Evolutionary conservation across 805 yeast genomes (phyloP), one percentile per base, ranked within the genome.

Genomic region (Saccharomycopsis synnaedendra): DNA sequence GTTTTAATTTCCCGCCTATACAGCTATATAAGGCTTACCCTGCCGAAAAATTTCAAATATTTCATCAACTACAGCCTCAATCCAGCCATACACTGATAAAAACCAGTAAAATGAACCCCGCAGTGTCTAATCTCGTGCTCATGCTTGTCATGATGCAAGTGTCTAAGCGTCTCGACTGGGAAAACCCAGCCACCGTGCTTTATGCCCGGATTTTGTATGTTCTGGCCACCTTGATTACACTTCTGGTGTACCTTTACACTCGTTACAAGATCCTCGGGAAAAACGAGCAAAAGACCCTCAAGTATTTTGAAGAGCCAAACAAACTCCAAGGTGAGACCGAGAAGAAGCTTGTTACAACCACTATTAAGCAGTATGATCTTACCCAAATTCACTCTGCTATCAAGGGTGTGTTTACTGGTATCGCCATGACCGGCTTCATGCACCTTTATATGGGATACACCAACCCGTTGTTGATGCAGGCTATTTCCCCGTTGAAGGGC

Each of bases 401-500:
- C 66, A 87, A 85, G 68, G 78, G 94, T 55, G 76, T 87, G 56
- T 80, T 82, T 74, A 85, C 94, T 54, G 84, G 94, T 55, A 63
- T 89, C 57, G 96, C 95, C 59, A 87, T 93, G 95, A 89, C 93
- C 89, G 95, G 83, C 30, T 85, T 90, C 80, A 89, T 90, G 97
- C 98, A 93, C 68, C 62, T 93, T 54, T 90, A 90, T 79, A 79
- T 93, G 94, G 84, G 87, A 69, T 93, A 87, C 75, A 88, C 97
- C 66, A 88, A 93, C 70, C 98, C 98, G 51, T 76, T 93, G 64
- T 80, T 93, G 57, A 84, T 90, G 88, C 97, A 93, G 72, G 80
- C 89, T 55, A 77, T 93, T 58, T 77, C 94, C 46, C 90, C 96
- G 45, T 70, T 93, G 59, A 93, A 93, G 77, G 71, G 85, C 57